Percentiles rank a stretch among this genome's conserved stretches.
Conservation (phyloP, 352 stramenopile genomes). For the Peronosclerospora sorghi region DNA sequence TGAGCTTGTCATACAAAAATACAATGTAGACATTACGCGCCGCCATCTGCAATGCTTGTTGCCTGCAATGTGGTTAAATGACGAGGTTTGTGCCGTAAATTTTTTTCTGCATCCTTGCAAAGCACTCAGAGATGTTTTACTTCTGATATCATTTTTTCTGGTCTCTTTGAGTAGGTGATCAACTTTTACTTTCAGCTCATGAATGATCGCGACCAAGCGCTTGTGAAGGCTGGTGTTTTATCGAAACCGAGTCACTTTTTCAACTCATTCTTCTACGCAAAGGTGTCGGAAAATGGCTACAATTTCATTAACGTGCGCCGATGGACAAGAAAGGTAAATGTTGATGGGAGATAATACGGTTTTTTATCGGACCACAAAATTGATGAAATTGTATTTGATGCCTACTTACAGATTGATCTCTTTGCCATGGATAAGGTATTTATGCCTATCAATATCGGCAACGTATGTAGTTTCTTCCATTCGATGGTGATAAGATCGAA, state of each 20-base stretch:
- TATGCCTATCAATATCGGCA: slow-evolving; percentile 77
- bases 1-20: slow-evolving; percentile 71
- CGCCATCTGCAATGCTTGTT: slow-evolving; percentile 62
- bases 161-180: slow-evolving; percentile 35
- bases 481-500: background rate
- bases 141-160: background rate
- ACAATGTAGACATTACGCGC: slow-evolving; percentile 71
- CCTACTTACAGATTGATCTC: slow-evolving; percentile 51
- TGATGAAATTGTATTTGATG: background rate
- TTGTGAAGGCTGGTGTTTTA: slow-evolving; percentile 39
- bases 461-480: slow-evolving; percentile 29
- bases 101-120: background rate
- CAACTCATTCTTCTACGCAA: slow-evolving; percentile 83
- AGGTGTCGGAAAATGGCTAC: slow-evolving; percentile 71
- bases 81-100: slow-evolving; percentile 33
- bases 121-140: background rate
- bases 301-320: slow-evolving; percentile 77
- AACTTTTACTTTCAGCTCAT: slow-evolving; percentile 84
- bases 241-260: slow-evolving; percentile 69
- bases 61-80: slow-evolving; percentile 64
- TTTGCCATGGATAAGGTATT: slow-evolving; percentile 88
- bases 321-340: slow-evolving; percentile 68
- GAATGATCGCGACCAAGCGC: slow-evolving; percentile 46
- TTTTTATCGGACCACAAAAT: background rate
- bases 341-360: background rate